A percentile compares a stretch with the other conserved stretches of the same genome.
Evolutionary conservation across 108 stramenopile genomes (phyloP).

Genomic region (Cyclotella atomus): DNA sequence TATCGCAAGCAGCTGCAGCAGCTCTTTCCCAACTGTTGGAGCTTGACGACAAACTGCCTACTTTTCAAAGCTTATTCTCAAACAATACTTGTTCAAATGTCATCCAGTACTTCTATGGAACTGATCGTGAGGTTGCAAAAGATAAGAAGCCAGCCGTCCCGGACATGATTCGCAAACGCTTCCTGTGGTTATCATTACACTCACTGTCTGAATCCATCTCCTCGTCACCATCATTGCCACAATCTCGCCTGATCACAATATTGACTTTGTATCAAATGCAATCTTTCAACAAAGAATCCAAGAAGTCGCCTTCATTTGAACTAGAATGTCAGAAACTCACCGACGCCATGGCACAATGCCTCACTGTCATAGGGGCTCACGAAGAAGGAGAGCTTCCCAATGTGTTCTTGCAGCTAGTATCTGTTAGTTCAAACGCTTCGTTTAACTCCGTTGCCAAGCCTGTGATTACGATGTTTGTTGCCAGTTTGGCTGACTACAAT

Average conservation of each 20-base stretch:
- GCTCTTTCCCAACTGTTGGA: not conserved
- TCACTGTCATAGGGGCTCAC: conserved; percentile 3
- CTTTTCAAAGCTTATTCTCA: conserved; percentile 23
- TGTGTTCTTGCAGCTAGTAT: conserved; percentile 24
- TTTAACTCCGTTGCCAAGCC: conserved; percentile 37
- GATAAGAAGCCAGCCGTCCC: not conserved
- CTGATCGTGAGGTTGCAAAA: not conserved
- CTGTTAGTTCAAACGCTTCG: conserved; percentile 19
- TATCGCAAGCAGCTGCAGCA: conserved; percentile 24
- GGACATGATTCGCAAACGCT: conserved; percentile 26
- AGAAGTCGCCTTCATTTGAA: conserved; percentile 23
- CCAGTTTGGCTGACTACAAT: not conserved
- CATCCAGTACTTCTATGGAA: conserved; percentile 14
- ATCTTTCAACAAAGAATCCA: conserved; percentile 36
- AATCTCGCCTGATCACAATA: conserved; percentile 9
- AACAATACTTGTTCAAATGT: conserved; percentile 10
- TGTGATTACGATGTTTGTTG: conserved; percentile 28
- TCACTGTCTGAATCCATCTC: conserved; percentile 27
- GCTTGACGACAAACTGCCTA: not conserved
- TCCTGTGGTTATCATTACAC: conserved; percentile 42
- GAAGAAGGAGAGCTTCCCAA: conserved; percentile 17
- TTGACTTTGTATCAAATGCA: conserved; percentile 39
- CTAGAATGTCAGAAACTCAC: conserved; percentile 28
- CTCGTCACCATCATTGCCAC: not conserved
- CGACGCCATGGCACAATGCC: conserved; percentile 13